Evolutionary conservation across 2,329 filamentous ascomycete species (phyloP), one percentile per base, ranked within the genome.

Genomic region (Tolypocladium paradoxum): DNA sequence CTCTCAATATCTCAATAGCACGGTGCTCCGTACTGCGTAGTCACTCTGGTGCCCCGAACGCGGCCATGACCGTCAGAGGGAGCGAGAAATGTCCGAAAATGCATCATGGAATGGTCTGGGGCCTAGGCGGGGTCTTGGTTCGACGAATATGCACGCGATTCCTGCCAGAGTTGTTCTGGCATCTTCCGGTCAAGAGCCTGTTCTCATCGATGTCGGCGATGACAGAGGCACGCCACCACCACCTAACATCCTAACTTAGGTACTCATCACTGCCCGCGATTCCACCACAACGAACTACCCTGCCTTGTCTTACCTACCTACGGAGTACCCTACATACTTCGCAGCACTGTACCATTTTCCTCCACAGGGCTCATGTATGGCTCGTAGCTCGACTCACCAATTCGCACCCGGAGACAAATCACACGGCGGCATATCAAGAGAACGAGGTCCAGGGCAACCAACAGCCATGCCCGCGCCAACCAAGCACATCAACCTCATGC

Each of bases 401-500:
- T n/a, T 11, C n/a, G 34, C 3, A 7, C 35, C 11, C 24, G 1
- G 16, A 18, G 16, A 11, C 16, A 45, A n/a, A 16, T 45, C 24
- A 24, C 24, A 29, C 4, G 8, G 24, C 24, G 16, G 8, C 24
- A 29, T 24, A 3, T 8, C 3, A 29, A 24, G 38, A 43, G 11
- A 20, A 43, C 38, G 8, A 45, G 22, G 8, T 11, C 24, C 24
- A 45, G 40, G 40, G 24, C 14, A 29, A 8, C 48, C 14, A 29
- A 8, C 48, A 35, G 52, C 56, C 20, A 64, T 66, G 58, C 31
- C 58, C 8, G 35, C 54, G n/a, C 53, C 61, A 18, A 68, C 72
- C 53, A 70, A 68, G 33, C 70, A 70, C 22, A 85, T 87, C 64
- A 86, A 87, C 62, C 73, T 87, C 54, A 71, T 85, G 52, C 76